phyloP scores from a whole-genome alignment of 352 stramenopile genomes.

The Aphanomyces euteiches region DNA sequence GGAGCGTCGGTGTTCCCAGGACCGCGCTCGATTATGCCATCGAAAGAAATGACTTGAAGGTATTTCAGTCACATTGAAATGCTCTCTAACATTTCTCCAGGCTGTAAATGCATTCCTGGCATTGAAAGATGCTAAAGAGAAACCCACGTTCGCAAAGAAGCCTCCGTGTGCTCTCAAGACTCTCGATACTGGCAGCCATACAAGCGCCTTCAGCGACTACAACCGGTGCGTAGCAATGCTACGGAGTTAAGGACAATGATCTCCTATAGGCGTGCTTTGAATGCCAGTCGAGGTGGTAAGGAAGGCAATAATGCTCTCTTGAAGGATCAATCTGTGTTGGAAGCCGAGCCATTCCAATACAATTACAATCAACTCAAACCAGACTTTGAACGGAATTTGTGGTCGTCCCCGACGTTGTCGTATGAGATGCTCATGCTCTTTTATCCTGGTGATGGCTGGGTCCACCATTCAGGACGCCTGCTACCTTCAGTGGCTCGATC shows the following conservation, averaged over 20 bases:
- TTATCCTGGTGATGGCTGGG: conserved; percentile 19
- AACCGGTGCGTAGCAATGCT: conserved; percentile 39
- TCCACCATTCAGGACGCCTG: neutral
- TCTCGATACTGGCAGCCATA: conserved; percentile 72
- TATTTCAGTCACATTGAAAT: conserved; percentile 29
- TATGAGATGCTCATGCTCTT: conserved; percentile 21
- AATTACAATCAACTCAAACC: neutral
- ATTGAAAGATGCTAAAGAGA: neutral
- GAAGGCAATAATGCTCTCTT: conserved; percentile 76
- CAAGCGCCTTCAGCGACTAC: conserved; percentile 75
- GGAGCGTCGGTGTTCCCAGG: conserved; percentile 44
- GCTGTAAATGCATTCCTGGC: conserved; percentile 34
- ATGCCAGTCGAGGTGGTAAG: conserved; percentile 70
- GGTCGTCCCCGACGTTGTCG: neutral
- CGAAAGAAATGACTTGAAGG: conserved; percentile 51
- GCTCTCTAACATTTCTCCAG: conserved; percentile 41
- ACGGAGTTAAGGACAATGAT: neutral
- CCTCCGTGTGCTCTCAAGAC: conserved; percentile 59
- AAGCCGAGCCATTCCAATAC: neutral
- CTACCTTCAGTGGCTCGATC: conserved; percentile 35
- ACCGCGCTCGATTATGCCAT: conserved; percentile 64
- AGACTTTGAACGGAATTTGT: neutral
- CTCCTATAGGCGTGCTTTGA: conserved; percentile 47
- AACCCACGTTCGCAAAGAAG: conserved; percentile 32
- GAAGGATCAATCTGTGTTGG: conserved; percentile 33